These are phyloP conservation scores for Linum lewisii DNA, from an alignment of 345 rosid species.

Conservation along the genomic window DNA sequence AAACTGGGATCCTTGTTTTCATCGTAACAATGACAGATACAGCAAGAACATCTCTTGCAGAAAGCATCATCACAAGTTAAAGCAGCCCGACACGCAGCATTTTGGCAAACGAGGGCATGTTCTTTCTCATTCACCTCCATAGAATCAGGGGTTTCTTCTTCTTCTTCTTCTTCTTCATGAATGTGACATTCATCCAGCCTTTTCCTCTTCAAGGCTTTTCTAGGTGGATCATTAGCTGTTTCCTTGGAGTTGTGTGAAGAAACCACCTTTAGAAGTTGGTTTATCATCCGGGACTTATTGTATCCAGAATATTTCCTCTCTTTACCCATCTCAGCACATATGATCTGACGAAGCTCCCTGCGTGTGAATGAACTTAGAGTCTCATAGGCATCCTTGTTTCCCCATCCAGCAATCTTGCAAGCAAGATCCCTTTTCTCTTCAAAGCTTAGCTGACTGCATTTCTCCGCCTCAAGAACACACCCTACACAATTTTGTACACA, in stretches of 20 bases:
- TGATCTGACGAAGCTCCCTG: conserved; percentile 66
- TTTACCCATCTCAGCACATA: conserved; percentile 82
- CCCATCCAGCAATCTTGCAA: conserved; percentile 43
- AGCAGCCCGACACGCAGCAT: conserved; percentile 58
- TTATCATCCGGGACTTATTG: conserved; percentile 63
- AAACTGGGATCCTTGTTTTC: conserved; percentile 85
- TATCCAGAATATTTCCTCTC: conserved; percentile 66
- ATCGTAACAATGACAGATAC: conserved; percentile 64
- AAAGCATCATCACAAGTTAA: conserved; percentile 37
- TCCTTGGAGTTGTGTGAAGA: conserved; percentile 30
- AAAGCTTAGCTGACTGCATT: conserved; percentile 46
- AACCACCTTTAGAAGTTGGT: conserved; percentile 57
- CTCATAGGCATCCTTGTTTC: conserved; percentile 43
- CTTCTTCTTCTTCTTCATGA: conserved; percentile 2
- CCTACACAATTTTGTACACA: conserved; percentile 16
- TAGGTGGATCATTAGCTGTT: too few species aligned
- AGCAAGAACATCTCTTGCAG: conserved; percentile 80
- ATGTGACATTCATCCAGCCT: conserved; percentile 29
- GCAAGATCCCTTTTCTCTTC: conserved; percentile 62
- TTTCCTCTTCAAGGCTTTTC: conserved; percentile 23
- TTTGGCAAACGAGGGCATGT: conserved; percentile 37
- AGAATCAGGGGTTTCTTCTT: conserved; percentile 2
- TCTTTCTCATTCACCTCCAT: conserved; percentile 16
- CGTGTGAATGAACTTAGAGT: conserved; percentile 62
- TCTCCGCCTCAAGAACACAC: conserved; percentile 36